Percentiles rank a stretch among this genome's conserved stretches.
Conservation (phyloP, 805 yeast genomes). For the Hanseniaspora clermontiae region DNA sequence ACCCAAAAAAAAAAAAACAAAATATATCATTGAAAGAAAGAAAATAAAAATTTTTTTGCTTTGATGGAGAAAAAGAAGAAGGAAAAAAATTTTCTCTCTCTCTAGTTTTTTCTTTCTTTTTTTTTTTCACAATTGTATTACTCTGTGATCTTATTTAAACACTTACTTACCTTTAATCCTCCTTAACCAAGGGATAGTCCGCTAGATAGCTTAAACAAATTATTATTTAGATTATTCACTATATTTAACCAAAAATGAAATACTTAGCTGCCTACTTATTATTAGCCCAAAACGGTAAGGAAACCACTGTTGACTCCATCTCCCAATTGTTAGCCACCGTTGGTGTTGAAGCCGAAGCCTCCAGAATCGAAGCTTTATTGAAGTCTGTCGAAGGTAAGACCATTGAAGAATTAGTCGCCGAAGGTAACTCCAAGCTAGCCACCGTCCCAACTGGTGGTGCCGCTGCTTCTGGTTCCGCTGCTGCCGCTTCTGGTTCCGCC, state of each 20-base stretch:
- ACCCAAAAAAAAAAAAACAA: too few relatives aligned
- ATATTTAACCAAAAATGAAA: slow-evolving; percentile 40
- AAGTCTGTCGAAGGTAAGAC: slow-evolving; percentile 70
- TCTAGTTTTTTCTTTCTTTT: neutral
- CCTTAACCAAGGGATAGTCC: slow-evolving; percentile 32
- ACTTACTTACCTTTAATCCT: neutral
- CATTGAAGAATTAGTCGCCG: slow-evolving; percentile 57
- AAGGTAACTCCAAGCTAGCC: slow-evolving; percentile 69
- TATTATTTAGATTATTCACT: slow-evolving; percentile 23
- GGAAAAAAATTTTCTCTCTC: neutral
- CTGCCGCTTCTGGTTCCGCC: slow-evolving; percentile 43
- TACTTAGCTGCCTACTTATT: slow-evolving; percentile 89
- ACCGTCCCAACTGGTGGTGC: slow-evolving; percentile 76
- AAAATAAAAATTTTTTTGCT: too few relatives aligned
- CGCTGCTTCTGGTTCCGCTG: slow-evolving; percentile 48
- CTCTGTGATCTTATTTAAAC: too few relatives aligned
- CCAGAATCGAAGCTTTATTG: slow-evolving; percentile 58
- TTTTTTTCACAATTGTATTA: neutral
- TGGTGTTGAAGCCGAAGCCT: slow-evolving; percentile 69
- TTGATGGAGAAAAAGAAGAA: too few relatives aligned
- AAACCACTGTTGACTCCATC: slow-evolving; percentile 63
- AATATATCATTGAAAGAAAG: too few relatives aligned
- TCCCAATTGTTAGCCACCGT: slow-evolving; percentile 58
- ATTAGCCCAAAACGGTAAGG: slow-evolving; percentile 77
- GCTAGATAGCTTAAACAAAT: slow-evolving; percentile 22